Conservation (phyloP, 2,329 filamentous ascomycete genomes). For the Penicillium sp. region DNA sequence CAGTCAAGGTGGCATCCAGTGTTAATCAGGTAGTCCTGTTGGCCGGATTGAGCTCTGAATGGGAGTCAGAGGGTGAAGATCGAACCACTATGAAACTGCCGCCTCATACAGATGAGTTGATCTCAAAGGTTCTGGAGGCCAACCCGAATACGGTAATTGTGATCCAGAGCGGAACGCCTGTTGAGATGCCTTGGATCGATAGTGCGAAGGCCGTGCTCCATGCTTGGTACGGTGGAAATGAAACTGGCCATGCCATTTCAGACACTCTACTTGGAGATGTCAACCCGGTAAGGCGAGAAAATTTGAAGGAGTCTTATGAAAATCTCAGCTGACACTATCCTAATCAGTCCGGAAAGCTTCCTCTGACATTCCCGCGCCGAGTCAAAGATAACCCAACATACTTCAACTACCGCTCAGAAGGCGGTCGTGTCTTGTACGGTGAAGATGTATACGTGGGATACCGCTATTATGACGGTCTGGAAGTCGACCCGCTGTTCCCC, state of each 20-base stretch:
- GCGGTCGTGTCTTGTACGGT: slow-evolving; percentile 8
- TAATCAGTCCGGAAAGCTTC: slow-evolving; percentile 62
- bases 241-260: slow-evolving; percentile 72
- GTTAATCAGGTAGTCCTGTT: slow-evolving; percentile 77
- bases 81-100: slow-evolving; percentile 53
- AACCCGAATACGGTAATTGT: slow-evolving; percentile 70
- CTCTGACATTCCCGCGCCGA: slow-evolving; percentile 66
- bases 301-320: background rate
- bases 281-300: slow-evolving; percentile 59
- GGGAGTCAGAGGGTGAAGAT: slow-evolving; percentile 51
- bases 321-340: background rate
- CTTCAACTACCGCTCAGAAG: slow-evolving; percentile 69
- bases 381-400: slow-evolving; percentile 69
- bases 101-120: slow-evolving; percentile 53
- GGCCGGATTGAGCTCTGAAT: slow-evolving; percentile 56
- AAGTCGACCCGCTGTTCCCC: slow-evolving; percentile 6
- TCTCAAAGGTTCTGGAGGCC: slow-evolving; percentile 61
- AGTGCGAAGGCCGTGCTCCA: slow-evolving; percentile 60
- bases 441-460: slow-evolving; percentile 70
- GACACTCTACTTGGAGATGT: slow-evolving; percentile 70
- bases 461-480: slow-evolving; percentile 12
- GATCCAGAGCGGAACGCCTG: slow-evolving; percentile 71
- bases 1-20: slow-evolving; percentile 31
- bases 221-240: slow-evolving; percentile 76
- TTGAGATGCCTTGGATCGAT: slow-evolving; percentile 40